A percentile compares a stretch with the other conserved stretches of the same genome.
Conservation (phyloP, 768 basidiomycete species). For the Gloeophyllum trabeum region DNA sequence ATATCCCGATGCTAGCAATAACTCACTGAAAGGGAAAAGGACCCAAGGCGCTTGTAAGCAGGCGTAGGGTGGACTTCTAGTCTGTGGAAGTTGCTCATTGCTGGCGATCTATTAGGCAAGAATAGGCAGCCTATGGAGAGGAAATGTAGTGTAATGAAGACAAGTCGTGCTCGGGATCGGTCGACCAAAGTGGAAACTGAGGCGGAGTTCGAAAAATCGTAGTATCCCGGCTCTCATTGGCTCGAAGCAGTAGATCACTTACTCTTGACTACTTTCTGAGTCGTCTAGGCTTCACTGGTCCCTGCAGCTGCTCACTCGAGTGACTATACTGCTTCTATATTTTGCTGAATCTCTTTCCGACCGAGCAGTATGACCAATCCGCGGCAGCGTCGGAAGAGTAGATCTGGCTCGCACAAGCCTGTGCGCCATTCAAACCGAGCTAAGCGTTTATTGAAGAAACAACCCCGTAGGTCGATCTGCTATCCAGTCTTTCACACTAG, state of each 20-base stretch:
- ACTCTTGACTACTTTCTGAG: no score
- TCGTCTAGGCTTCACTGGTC: no score
- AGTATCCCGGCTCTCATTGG: no score
- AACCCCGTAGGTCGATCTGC: slow-evolving; percentile 42
- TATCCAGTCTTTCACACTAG: no score
- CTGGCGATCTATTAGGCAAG: no score
- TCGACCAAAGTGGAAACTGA: background rate
- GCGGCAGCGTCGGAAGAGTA: slow-evolving; percentile 79
- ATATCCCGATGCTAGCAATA: background rate
- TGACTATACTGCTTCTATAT: no score
- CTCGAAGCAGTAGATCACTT: no score
- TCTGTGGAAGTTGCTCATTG: no score
- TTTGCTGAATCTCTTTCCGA: background rate
- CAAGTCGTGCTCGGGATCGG: background rate
- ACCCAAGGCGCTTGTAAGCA: background rate
- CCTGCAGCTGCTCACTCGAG: no score
- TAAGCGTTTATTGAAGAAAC: slow-evolving; percentile 69
- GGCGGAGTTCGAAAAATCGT: background rate
- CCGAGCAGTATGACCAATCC: slow-evolving; percentile 73
- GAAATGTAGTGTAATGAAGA: background rate
- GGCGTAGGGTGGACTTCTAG: slow-evolving; percentile 1
- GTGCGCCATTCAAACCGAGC: slow-evolving; percentile 68
- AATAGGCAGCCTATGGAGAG: no score
- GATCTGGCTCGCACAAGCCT: slow-evolving; percentile 64
- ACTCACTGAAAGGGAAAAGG: background rate